Evolutionary conservation across 306 rosid species (phyloP).

Genomic region (Nissolia schottii): DNA sequence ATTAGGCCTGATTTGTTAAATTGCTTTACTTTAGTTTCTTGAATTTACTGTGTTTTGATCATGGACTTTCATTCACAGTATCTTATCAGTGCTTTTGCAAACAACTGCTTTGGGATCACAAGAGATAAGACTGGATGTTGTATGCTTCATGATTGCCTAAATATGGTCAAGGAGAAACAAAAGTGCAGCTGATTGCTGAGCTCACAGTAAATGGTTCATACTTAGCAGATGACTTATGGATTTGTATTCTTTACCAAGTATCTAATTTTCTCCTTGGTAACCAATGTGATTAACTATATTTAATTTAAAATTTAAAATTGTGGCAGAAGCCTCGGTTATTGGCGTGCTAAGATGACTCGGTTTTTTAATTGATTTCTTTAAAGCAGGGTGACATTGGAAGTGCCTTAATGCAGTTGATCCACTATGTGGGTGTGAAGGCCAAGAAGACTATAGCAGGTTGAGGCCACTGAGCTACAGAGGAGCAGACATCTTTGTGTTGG

Average conservation of each 20-base stretch:
- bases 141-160: constrained; percentile 52
- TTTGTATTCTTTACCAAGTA: constrained; percentile 24
- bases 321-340: too few relatives aligned
- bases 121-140: constrained; percentile 59
- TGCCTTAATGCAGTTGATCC: constrained; percentile 29
- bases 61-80: constrained; percentile 36
- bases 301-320: neutral
- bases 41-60: constrained; percentile 27
- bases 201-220: constrained; percentile 22
- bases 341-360: neutral
- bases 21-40: neutral
- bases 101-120: constrained; percentile 35
- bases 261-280: neutral
- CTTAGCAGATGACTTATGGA: constrained; percentile 56
- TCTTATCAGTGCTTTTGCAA: constrained; percentile 40
- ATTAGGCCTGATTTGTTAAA: neutral
- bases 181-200: constrained; percentile 22
- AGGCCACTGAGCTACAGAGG: too few relatives aligned
- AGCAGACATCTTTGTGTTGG: too few relatives aligned
- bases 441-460: too few relatives aligned
- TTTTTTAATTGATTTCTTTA: neutral
- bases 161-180: constrained; percentile 35
- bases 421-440: too few relatives aligned
- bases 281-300: neutral
- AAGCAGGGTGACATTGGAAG: constrained; percentile 8